These are phyloP conservation scores for Meripilus lineatus DNA, from an alignment of 1,284 basidiomycete genomes.

Conservation along the genomic window DNA sequence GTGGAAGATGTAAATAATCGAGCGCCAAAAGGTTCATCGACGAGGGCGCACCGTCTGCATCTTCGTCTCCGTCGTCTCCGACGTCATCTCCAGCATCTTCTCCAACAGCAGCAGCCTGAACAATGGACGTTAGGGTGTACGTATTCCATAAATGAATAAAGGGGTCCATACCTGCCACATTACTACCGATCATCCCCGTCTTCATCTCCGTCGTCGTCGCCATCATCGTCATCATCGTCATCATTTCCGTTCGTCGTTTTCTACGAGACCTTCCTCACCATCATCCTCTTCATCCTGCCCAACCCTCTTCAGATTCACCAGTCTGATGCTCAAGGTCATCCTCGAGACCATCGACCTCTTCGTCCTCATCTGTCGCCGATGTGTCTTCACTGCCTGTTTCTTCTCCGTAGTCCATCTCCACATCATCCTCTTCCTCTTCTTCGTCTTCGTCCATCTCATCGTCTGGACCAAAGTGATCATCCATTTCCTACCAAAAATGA, in stretches of 20 bases:
- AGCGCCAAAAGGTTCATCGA: not conserved
- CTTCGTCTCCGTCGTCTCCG: slow-evolving; percentile 42
- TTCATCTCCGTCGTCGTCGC: slow-evolving; percentile 40
- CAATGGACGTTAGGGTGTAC: not conserved
- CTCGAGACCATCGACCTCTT: slow-evolving; percentile 57
- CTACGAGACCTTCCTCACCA: slow-evolving; percentile 53
- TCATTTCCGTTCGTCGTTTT: slow-evolving; percentile 52
- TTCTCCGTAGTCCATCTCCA: slow-evolving; percentile 84
- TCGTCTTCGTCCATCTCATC: slow-evolving; percentile 82
- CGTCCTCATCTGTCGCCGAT: slow-evolving; percentile 63
- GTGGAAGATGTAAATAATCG: not conserved
- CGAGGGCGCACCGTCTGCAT: slow-evolving; percentile 29
- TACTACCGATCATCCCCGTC: slow-evolving; percentile 50
- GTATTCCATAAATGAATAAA: not conserved
- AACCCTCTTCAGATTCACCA: slow-evolving; percentile 59
- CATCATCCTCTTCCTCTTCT: slow-evolving; percentile 76
- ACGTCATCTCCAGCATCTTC: slow-evolving; percentile 37
- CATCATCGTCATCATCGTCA: slow-evolving; percentile 40
- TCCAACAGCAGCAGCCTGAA: slow-evolving; percentile 46
- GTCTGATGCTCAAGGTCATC: slow-evolving; percentile 57
- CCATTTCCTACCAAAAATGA: slow-evolving; percentile 65
- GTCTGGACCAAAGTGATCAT: slow-evolving; percentile 65
- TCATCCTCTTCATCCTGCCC: slow-evolving; percentile 66
- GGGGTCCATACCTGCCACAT: slow-evolving; percentile 69
- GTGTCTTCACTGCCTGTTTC: slow-evolving; percentile 78